These are phyloP conservation scores for Talaromyces albobiverticillius DNA, from an alignment of 2,329 filamentous ascomycete species.

Conservation along the genomic window DNA sequence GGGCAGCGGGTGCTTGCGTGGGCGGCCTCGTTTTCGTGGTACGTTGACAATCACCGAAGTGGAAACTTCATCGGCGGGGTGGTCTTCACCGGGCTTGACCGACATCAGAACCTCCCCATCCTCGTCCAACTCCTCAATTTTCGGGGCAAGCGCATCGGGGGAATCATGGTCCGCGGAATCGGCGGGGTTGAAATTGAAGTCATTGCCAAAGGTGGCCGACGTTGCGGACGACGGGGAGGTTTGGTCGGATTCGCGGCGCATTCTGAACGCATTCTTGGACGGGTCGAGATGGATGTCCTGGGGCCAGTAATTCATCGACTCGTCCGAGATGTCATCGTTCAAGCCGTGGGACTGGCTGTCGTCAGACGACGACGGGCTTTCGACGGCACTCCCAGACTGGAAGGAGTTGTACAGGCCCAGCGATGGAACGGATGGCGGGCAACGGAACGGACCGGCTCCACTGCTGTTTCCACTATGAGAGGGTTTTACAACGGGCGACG, in stretches of 20 bases:
- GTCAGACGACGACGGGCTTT: conserved; percentile 25
- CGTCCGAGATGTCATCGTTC: conserved; percentile 33
- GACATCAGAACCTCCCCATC: conserved; percentile 35
- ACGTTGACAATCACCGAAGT: conserved; percentile 26
- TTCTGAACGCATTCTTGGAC: conserved; percentile 18
- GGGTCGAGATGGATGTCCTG: conserved; percentile 20
- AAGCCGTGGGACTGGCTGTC: conserved; percentile 30
- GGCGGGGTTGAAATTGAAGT: conserved; percentile 14
- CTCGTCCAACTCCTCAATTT: conserved; percentile 55
- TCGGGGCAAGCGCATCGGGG: conserved; percentile 45
- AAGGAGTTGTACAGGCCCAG: conserved; percentile 7
- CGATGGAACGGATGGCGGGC: conserved; percentile 19
- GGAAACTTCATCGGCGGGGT: conserved; percentile 20
- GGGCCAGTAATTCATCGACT: conserved; percentile 16
- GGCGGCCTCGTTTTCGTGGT: conserved; percentile 69
- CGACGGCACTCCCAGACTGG: conserved; percentile 20
- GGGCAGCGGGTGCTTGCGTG: conserved; percentile 73
- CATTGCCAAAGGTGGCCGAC: conserved; percentile 23
- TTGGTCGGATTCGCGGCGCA: conserved; percentile 17
- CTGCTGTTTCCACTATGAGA: conserved; percentile 17
- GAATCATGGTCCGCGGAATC: conserved; percentile 14
- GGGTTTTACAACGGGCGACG: conserved; percentile 14
- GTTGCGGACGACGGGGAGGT: conserved; percentile 22
- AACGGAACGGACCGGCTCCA: conserved; percentile 16
- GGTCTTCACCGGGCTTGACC: conserved; percentile 15